Evolutionary conservation across 1,284 basidiomycete genomes (phyloP), one percentile per base, ranked within the genome.

Genomic region (Ceratobasidium sp.): DNA sequence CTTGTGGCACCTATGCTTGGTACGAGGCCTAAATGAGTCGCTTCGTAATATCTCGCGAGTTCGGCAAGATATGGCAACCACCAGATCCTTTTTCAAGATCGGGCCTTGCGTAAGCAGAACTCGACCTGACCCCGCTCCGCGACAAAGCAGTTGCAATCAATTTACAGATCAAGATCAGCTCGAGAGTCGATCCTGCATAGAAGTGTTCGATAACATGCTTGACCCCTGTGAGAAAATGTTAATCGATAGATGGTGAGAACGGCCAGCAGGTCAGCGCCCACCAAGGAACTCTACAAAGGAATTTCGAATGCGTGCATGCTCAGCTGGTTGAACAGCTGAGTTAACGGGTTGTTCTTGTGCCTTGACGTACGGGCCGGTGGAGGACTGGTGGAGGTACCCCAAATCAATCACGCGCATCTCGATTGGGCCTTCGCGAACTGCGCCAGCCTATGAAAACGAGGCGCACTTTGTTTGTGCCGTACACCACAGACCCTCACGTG

Each of bases 211-310:
- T 5, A 6, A 47, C 2, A 23, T 50, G 29, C 50, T 36, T 33
- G 23, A 41, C 19, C 1, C 33, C 33, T 19, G 33, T 42, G 47
- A 47, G 47, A 50, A 50, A 50, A 50, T 50, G 47, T 8, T 11
- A 23, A 50, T 36, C 33, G 30, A 41, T 53, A 5, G 23, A 29
- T 7, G 33, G 23, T 44, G 25, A 9, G 19, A 50, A 25, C 21
- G 6, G 21, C 5, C 7, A 14, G 53, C 25, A 25, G 49, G 16
- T 19, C 46, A 33, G 21, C n/a, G 23, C 4, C 44, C 19, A 64
- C 60, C 25, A 64, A 64, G 60, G 60, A 54, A 53, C 30, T 21
- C 6, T 13, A 64, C 60, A 64, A 64, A 54, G 60, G 60, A 53
- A 53, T 3, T 2, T 25, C 39, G 50, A 47, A n/a, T 52, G 9